Base-by-base conservation (phyloP, 108 stramenopile species). In the Stephanodiscus minutulus region DNA sequence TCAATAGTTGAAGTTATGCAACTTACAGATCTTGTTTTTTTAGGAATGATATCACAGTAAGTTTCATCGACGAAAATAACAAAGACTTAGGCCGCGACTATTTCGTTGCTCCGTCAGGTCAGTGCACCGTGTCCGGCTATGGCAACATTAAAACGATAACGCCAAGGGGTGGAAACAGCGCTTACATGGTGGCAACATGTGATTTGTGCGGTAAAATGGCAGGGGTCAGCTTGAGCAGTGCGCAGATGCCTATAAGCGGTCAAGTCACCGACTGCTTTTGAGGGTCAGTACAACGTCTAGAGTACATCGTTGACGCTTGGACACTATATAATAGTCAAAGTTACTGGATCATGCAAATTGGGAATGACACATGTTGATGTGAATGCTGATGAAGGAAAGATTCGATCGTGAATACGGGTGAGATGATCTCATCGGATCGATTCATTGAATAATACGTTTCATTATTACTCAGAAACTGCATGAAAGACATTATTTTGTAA, bases 401-500 rank as follows among this genome's bases (percentile, higher is more conserved):
- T 41, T 94, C 17, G 91, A 90, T 41, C 81, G 88, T 50, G 83
- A 88, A 36, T 94, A 94, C 71, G 89, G 76, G 17, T 68, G 39
- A 44, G 65, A 35, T 33, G 52, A 25, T 21, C n/a, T 25, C 7
- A 39, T 39, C 8, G 8, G 24, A 55, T 28, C 18, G 50, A 20
- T 52, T 0, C 50, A 52, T 52, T 1, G 7, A 24, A 18, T 39
- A 7, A 7, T 20, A 24, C 8, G 7, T 52, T 20, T 24, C 0
- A 1, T 7, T 20, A 24, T 52, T 20, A 3, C 50, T 52, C 7
- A 13, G 25, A 28, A 22, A 10, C 12, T 55, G 25, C 25, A 55
- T 25, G 27, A 33, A 33, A 2, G 31, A 33, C 31, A 33, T n/a
- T n/a, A n/a, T n/a, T n/a, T n/a, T n/a, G n/a, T n/a, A n/a, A n/a